These are phyloP conservation scores for Torulaspora microellipsoides DNA, from an alignment of 805 yeast genomes.

Conservation along the genomic window DNA sequence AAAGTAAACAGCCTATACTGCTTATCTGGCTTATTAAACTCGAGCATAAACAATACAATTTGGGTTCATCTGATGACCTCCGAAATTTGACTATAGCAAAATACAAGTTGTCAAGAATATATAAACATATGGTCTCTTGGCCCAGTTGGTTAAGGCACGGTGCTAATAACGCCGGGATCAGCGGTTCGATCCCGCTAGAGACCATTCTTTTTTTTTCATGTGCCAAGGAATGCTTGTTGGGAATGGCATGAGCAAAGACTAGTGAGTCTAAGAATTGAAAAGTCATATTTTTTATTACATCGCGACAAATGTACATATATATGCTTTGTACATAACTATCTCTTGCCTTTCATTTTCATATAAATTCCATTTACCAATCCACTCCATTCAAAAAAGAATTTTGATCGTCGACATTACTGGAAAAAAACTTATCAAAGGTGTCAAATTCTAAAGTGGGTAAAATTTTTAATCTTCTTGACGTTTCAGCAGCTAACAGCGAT, in stretches of 20 bases:
- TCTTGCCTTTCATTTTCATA: not conserved
- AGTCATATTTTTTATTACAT: too few species aligned
- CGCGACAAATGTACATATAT: not conserved
- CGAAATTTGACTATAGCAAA: too few species aligned
- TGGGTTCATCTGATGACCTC: too few species aligned
- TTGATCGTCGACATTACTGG: constrained; percentile 5
- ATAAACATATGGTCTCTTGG: constrained; percentile 30
- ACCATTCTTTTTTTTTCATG: constrained; percentile 22
- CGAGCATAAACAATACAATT: too few species aligned
- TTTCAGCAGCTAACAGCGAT: constrained; percentile 58
- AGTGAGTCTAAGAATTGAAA: too few species aligned
- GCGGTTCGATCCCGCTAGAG: constrained; percentile 38
- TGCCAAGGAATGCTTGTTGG: too few species aligned
- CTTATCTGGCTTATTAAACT: too few species aligned
- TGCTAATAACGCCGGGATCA: constrained; percentile 38
- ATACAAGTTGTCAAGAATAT: too few species aligned
- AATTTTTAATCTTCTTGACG: constrained; percentile 57
- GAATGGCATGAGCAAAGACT: too few species aligned
- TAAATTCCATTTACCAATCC: constrained; percentile 24
- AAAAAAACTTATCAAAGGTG: constrained; percentile 19
- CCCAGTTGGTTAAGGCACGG: constrained; percentile 38
- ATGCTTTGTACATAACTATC: not conserved
- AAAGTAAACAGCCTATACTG: too few species aligned
- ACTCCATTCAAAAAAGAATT: constrained; percentile 20
- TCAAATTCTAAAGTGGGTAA: constrained; percentile 79